Evolutionary conservation across 805 yeast species (phyloP), one percentile per base, ranked within the genome.

Genomic region (Metschnikowia drakensbergensis): DNA sequence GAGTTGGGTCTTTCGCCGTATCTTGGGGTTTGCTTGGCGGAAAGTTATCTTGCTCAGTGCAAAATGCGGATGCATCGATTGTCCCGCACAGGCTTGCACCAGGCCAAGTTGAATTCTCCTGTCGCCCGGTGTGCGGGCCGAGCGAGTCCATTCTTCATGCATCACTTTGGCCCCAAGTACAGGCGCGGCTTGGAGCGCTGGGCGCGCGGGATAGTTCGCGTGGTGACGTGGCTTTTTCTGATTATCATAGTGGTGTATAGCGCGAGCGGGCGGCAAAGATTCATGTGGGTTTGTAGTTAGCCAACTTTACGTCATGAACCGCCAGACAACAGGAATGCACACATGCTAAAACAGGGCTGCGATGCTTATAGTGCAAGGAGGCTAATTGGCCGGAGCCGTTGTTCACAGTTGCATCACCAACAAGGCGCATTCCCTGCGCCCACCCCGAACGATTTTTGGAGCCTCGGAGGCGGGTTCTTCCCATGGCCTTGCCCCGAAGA

Each of bases 191-290:
- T 13, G 25, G 22, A n/a, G 17, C n/a, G 39, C 29, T 27, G 28
- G 41, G 41, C 41, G 41, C 41, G 41, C 41, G 25, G 32, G 25
- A 37, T 37, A n/a, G 23, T 27, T 27, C n/a, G 13, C 37, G n/a
- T 10, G 28, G 11, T 37, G 32, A 37, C 41, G n/a, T 37, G 26
- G 41, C 41, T 25, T 23, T 32, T 27, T 37, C 25, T 37, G 7
- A 7, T 22, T 3, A 26, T 23, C 5, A 9, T 4, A 8, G 39
- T 30, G 39, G 30, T 37, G 28, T 26, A n/a, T 13, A 11, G n/a
- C 39, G 26, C 29, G 7, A 8, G 17, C 6, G 29, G 22, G 41
- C 41, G 41, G 25, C 32, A 37, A 37, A 37, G n/a, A 13, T 27
- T 27, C 23, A 37, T 26, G 29, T 26, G 39, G 25, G 26, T 17